Base-by-base conservation (phyloP, 2,329 filamentous ascomycete genomes). In the Trichoderma atroviride region DNA sequence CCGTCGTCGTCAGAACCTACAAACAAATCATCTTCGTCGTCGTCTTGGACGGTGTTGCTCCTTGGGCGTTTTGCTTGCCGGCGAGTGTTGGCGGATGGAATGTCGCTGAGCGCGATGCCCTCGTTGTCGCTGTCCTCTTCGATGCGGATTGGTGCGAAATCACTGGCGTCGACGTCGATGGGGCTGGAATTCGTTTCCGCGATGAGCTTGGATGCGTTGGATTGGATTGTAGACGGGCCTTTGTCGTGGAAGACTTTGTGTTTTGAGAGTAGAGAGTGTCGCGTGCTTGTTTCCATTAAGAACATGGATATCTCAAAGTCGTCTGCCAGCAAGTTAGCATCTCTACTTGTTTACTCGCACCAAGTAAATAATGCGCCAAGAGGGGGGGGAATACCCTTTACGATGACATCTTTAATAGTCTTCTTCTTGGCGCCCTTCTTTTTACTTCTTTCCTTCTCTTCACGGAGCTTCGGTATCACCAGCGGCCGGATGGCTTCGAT, bases 301-400 rank as follows among this genome's bases (percentile, higher is more conserved):
- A 97, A 98, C 73, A 99, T 92, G 47, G 94, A 92, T 16, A 97
- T 93, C 77, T 98, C 94, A 77, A 97, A 99, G 74, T 97, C 95
- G 79, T 97, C 95, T 96, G 74, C 67, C 71, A 33, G 56, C 63
- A 11, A 40, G 68, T 77, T 60, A 78, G 74, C 40, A 27, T 29
- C 27, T 22, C 31, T 31, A 31, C 14, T 37, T 13, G 19, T 61
- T 50, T n/a, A 9, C 11, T 9, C 52, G 24, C 19, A 24, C 2
- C 22, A 40, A 9, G 27, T 6, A 14, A n/a, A 24, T 29, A n/a
- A 4, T 19, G 27, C 27, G n/a, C 55, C 3, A 9, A n/a, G 16
- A 43, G 40, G 10, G 4, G 33, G 29, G 16, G 22, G n/a, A 22
- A 3, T 79, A 95, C 94, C 94, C 85, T 92, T 85, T 13, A 88